Base-by-base conservation (phyloP, 345 rosid species). In the Hibiscus tridactylites region DNA sequence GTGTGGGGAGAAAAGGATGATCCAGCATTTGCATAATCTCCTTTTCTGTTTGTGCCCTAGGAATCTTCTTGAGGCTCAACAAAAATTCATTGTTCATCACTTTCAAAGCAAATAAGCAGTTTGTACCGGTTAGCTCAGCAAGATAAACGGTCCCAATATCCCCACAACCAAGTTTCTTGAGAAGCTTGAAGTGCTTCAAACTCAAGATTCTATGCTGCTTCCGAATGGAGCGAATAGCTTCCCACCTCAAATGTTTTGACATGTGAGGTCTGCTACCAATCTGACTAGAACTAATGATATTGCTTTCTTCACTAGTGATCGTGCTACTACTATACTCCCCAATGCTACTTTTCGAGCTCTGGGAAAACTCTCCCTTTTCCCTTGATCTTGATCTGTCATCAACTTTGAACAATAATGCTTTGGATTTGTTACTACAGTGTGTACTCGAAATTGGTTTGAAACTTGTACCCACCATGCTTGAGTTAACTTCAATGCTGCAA, bases 1-100 rank as follows among this genome's bases (percentile, higher is more conserved):
- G 76, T 3, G 96, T 90, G 7, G 96, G 93, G 63, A 90, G 90
- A 80, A 90, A 90, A 46, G 96, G 96, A 77, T 90, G 96, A 82
- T 90, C 96, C 69, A 90, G 81, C 87, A 88, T 90, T 75, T 86
- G 90, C 83, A 90, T 47, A 31, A 90, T 90, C 83, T 85, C 92
- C 75, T 84, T 86, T 76, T 90, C 96, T 31, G 92, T 90, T 84
- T 84, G 86, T 5, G 91, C 91, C 79, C 96, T 84, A 0, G 82
- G 59, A 81, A 88, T 78, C 78, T 90, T 90, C 86, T 88, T 90
- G 72, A 83, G 82, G 61, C 88, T 85, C 63, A 73, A 77, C 83
- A 90, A 77, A 76, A 86, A 86, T 73, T 90, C 91, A 37, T 78
- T 81, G 76, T 88, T 91, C 92, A 90, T 88, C 76, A 90, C 88